A percentile compares a stretch with the other conserved stretches of the same genome.
phyloP scores from a whole-genome alignment of 1,284 basidiomycete genomes.

The Apiotrichum sp. region DNA sequence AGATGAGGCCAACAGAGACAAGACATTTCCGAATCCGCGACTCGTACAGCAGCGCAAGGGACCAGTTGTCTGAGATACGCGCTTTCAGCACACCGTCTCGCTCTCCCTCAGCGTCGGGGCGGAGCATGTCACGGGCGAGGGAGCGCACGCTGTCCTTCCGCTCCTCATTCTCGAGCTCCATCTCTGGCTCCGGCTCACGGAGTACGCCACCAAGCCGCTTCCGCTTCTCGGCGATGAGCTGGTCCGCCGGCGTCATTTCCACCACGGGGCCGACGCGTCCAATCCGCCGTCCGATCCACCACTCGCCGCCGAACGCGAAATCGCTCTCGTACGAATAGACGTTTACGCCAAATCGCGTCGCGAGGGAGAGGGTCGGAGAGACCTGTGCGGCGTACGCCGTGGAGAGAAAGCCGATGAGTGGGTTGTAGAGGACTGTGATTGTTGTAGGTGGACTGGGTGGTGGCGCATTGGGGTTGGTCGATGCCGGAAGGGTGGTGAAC shows the following conservation, averaged over 20 bases:
- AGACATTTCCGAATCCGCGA: constrained; percentile 83
- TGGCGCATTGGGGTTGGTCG: constrained; percentile 50
- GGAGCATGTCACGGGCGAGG: neutral
- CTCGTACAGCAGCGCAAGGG: constrained; percentile 88
- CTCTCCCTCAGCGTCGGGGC: constrained; percentile 16
- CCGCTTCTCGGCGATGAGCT: constrained; percentile 6
- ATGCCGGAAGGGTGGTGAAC: constrained; percentile 57
- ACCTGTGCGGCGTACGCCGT: constrained; percentile 85
- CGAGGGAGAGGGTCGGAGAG: constrained; percentile 76
- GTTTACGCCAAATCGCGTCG: constrained; percentile 92
- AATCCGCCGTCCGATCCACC: constrained; percentile 66
- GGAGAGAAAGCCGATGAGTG: constrained; percentile 90
- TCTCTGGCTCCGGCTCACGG: constrained; percentile 6
- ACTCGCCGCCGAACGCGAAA: constrained; percentile 88
- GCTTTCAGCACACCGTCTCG: constrained; percentile 76
- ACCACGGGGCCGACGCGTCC: constrained; percentile 5
- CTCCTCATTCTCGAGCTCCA: neutral
- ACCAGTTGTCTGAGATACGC: constrained; percentile 77
- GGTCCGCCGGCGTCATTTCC: constrained; percentile 12
- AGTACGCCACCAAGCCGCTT: constrained; percentile 9
- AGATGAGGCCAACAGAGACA: constrained; percentile 79
- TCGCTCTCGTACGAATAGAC: constrained; percentile 95
- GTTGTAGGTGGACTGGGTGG: constrained; percentile 69
- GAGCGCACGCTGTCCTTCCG: neutral
- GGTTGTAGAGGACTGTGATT: constrained; percentile 89